Percentiles rank a stretch among this genome's conserved stretches.
phyloP scores from a whole-genome alignment of 352 stramenopile species.

The Phytopythium ostracodes region DNA sequence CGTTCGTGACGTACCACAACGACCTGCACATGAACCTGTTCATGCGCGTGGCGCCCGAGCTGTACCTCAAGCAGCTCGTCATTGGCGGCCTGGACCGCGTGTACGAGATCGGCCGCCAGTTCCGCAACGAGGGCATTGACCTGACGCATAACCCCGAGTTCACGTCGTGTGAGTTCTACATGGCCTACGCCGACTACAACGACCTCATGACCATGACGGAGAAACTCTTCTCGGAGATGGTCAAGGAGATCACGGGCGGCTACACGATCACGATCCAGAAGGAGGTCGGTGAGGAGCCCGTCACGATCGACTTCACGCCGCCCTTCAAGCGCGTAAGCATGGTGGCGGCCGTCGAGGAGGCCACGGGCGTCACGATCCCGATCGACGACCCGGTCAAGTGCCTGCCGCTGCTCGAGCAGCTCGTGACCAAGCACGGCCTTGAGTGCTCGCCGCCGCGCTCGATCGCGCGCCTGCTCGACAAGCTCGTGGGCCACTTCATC shows the following conservation, averaged over 20 bases:
- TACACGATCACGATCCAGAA: constrained; percentile 90
- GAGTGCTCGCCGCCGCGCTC: constrained; percentile 68
- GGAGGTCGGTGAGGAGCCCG: constrained; percentile 55
- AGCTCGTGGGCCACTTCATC: constrained; percentile 87
- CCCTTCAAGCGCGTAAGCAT: constrained; percentile 97
- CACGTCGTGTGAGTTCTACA: constrained; percentile 98
- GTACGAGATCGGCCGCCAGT: constrained; percentile 98
- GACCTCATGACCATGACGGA: constrained; percentile 98
- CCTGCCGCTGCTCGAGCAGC: constrained; percentile 49
- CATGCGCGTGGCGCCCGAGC: constrained; percentile 96
- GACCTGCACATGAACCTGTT: constrained; percentile 95
- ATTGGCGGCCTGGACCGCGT: constrained; percentile 98
- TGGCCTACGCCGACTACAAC: constrained; percentile 98
- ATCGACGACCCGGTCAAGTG: constrained; percentile 67
- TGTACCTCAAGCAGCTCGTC: constrained; percentile 97
- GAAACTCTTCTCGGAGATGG: constrained; percentile 89
- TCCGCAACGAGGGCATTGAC: constrained; percentile 99
- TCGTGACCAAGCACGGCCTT: constrained; percentile 69
- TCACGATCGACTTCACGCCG: constrained; percentile 92
- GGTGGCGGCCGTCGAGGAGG: constrained; percentile 69
- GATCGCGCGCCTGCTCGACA: constrained; percentile 79
- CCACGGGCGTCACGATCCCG: constrained; percentile 63
- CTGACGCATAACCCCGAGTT: constrained; percentile 99
- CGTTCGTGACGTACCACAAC: constrained; percentile 98
- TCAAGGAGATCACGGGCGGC: constrained; percentile 88